Conservation (phyloP, 495 filamentous ascomycete genomes). For the Aspergillus bertholletiae region DNA sequence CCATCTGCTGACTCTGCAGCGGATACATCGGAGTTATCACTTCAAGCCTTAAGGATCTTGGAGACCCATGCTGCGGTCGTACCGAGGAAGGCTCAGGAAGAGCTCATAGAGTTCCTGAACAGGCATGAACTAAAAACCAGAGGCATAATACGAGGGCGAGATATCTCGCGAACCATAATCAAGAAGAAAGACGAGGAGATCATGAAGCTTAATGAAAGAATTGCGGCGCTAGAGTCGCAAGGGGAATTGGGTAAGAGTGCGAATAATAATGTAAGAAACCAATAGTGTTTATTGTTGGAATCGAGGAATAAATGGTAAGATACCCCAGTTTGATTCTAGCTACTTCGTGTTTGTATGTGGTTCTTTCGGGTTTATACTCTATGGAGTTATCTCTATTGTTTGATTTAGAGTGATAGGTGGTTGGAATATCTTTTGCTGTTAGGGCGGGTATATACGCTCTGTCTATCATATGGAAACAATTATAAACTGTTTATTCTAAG, state of each 20-base stretch:
- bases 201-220: constrained; percentile 50
- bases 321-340: constrained; percentile 8
- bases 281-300: background rate
- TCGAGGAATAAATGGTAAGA: constrained; percentile 1
- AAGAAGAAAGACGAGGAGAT: constrained; percentile 60
- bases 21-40: constrained; percentile 47
- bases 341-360: background rate
- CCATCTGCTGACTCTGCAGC: constrained; percentile 18
- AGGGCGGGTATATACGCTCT: no score
- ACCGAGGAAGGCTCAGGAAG: constrained; percentile 32
- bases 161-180: constrained; percentile 57
- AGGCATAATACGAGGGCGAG: constrained; percentile 59
- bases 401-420: no score
- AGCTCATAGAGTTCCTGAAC: constrained; percentile 47
- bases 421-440: no score
- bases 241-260: constrained; percentile 41
- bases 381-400: background rate
- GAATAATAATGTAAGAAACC: constrained; percentile 23
- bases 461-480: no score
- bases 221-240: constrained; percentile 28
- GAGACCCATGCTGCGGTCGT: constrained; percentile 44
- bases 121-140: constrained; percentile 51
- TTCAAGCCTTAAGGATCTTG: constrained; percentile 48
- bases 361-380: background rate
- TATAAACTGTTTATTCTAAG: no score